Evolutionary conservation across 2,329 filamentous ascomycete genomes (phyloP).

Genomic region (Sarocladium strictum): DNA sequence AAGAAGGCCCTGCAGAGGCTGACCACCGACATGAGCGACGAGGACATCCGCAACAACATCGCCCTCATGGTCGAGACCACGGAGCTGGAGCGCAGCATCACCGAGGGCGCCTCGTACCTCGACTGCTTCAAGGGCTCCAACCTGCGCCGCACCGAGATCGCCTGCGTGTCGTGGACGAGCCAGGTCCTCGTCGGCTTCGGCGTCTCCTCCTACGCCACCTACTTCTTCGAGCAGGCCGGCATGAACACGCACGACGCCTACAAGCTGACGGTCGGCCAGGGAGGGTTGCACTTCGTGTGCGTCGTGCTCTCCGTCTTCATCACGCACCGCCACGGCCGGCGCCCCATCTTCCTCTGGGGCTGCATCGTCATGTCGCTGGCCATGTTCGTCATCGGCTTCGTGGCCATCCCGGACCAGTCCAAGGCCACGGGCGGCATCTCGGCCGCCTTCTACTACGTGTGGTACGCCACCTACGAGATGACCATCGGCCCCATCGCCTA

Average conservation of each 20-base stretch:
- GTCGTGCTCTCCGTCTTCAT: slow-evolving; percentile 32
- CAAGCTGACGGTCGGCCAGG: slow-evolving; percentile 27
- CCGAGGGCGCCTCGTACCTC: slow-evolving; percentile 22
- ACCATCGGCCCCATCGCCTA: slow-evolving; percentile 16
- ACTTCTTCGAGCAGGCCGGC: slow-evolving; percentile 37
- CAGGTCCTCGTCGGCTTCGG: slow-evolving; percentile 29
- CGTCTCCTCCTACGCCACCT: slow-evolving; percentile 30
- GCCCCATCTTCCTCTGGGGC: slow-evolving; percentile 31
- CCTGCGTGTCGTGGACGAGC: slow-evolving; percentile 25
- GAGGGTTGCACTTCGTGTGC: slow-evolving; percentile 30
- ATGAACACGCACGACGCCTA: slow-evolving; percentile 28
- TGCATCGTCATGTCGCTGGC: slow-evolving; percentile 40
- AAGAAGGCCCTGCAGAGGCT: slow-evolving; percentile 49
- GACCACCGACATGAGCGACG: slow-evolving; percentile 37
- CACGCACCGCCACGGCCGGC: slow-evolving; percentile 30
- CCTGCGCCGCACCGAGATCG: slow-evolving; percentile 35
- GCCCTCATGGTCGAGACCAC: slow-evolving; percentile 32
- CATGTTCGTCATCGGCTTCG: slow-evolving; percentile 34
- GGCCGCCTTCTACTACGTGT: slow-evolving; percentile 17
- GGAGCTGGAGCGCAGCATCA: slow-evolving; percentile 7
- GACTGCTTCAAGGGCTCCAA: slow-evolving; percentile 41
- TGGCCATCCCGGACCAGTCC: slow-evolving; percentile 33
- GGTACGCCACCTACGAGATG: slow-evolving; percentile 23
- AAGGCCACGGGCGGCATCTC: neutral
- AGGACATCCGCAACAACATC: slow-evolving; percentile 45